Evolutionary conservation across 345 rosid species (phyloP).

Genomic region (Arabidopsis suecica): DNA sequence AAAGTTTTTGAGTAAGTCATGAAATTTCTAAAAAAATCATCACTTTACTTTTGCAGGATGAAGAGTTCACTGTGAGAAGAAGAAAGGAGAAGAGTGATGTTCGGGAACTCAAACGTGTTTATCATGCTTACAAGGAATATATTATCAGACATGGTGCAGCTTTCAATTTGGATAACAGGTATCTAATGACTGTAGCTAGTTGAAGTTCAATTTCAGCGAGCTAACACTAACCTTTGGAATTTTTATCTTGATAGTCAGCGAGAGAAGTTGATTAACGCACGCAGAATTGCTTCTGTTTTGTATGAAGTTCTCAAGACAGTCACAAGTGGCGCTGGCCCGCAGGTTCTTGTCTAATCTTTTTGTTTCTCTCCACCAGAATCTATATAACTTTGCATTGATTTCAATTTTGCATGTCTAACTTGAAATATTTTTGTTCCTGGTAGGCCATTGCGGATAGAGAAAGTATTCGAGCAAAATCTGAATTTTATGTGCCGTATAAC

Average conservation of each 20-base stretch:
- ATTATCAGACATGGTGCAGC: conserved; percentile 57
- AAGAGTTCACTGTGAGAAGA: conserved; percentile 52
- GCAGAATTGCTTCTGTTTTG: conserved; percentile 72
- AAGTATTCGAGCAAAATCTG: conserved; percentile 56
- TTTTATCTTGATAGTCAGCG: conserved; percentile 47
- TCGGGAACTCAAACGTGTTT: conserved; percentile 85
- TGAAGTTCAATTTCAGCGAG: conserved; percentile 3
- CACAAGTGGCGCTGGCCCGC: conserved; percentile 60
- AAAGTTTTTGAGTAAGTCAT: not conserved
- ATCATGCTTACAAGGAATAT: conserved; percentile 62
- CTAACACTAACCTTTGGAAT: conserved; percentile 21
- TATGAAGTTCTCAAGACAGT: conserved; percentile 73
- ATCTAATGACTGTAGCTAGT: not conserved
- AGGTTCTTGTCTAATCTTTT: conserved; percentile 50
- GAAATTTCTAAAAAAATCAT: not conserved
- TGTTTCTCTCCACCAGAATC: not conserved
- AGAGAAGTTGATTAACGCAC: conserved; percentile 65
- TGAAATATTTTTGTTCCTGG: conserved; percentile 28
- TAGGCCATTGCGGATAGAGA: conserved; percentile 77
- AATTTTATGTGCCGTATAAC: conserved; percentile 77
- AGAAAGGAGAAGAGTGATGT: conserved; percentile 64
- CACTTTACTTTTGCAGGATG: conserved; percentile 58
- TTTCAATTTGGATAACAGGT: conserved; percentile 62
- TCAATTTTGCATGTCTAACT: conserved; percentile 17
- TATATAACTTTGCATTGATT: conserved; percentile 18